Evolutionary conservation across 169 alveolate genomes (phyloP), one percentile per base, ranked within the genome.

Genomic region (Plasmodium falciparum): DNA sequence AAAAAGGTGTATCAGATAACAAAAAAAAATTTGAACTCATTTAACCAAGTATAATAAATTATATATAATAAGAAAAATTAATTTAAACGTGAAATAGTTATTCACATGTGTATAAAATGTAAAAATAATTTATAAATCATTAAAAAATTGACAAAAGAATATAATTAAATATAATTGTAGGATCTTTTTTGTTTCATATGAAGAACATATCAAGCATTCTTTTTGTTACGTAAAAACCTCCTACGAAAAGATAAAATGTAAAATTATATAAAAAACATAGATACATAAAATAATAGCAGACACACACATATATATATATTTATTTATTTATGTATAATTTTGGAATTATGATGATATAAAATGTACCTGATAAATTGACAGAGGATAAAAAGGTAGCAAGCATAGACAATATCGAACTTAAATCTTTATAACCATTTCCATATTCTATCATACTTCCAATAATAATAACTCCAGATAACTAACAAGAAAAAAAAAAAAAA

Each of bases 181-280:
- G 11, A 15, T 58, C 17, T 47, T 45, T 20, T 29, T 78, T 76
- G 92, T 80, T 61, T 26, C 71, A 86, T 59, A 59, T 73, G n/a
- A 49, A 43, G 93, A 97, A 97, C 99, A 97, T 97, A 78, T 93
- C 94, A 72, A 97, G 96, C 99, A 97, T 97, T 89, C 99, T 95
- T 73, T 96, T 89, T 24, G 99, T 96, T 67, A 97, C 97, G 65
- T 91, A 89, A 91, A 97, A 97, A 69, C 99, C 99, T 17, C 99
- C 99, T 66, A 89, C 88, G 85, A 95, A 73, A 22, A 92, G 67
- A 26, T 5, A 39, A 7, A 39, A 39, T 39, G 47, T 39, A 6
- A 39, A 39, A 39, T 39, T 39, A 96, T 83, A 17, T 9, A 96
- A 83, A 17, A 15, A n/a, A 24, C n/a, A 26, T 52, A 13, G 13